These are phyloP conservation scores for Tetrapisispora phaffii DNA, from an alignment of 805 yeast genomes.

Conservation along the genomic window DNA sequence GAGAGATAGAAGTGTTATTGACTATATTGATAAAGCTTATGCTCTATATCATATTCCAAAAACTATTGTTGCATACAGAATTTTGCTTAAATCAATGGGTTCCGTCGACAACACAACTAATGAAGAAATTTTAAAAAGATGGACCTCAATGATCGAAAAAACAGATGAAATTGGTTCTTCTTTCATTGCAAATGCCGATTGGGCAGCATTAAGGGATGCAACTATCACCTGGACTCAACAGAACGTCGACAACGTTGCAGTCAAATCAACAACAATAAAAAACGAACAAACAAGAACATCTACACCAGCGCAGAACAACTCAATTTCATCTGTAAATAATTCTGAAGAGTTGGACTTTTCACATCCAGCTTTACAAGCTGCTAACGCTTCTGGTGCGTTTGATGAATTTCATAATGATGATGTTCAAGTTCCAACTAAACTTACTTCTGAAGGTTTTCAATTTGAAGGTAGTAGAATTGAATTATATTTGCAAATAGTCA, in stretches of 20 bases:
- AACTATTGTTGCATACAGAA: conserved; percentile 63
- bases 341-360: conserved; percentile 9
- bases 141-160: conserved; percentile 44
- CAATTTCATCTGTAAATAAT: background rate
- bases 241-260: conserved; percentile 8
- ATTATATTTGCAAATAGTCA: conserved; percentile 46
- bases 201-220: conserved; percentile 76
- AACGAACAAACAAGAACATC: background rate
- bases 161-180: conserved; percentile 44
- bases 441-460: background rate
- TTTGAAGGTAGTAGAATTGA: conserved; percentile 36
- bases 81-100: conserved; percentile 63
- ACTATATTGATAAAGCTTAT: conserved; percentile 53
- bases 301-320: background rate
- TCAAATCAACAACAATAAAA: background rate
- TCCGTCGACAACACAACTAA: conserved; percentile 43
- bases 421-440: conserved; percentile 2
- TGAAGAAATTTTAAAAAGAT: conserved; percentile 44
- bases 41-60: conserved; percentile 45
- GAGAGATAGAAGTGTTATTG: conserved; percentile 56
- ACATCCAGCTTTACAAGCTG: conserved; percentile 31
- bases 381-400: conserved; percentile 31
- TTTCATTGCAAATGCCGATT: conserved; percentile 72
- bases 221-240: conserved; percentile 37
- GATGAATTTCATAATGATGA: conserved; percentile 19